These are phyloP conservation scores for Cardamine chenopodiifolia DNA, from an alignment of 345 rosid genomes.

Conservation along the genomic window DNA sequence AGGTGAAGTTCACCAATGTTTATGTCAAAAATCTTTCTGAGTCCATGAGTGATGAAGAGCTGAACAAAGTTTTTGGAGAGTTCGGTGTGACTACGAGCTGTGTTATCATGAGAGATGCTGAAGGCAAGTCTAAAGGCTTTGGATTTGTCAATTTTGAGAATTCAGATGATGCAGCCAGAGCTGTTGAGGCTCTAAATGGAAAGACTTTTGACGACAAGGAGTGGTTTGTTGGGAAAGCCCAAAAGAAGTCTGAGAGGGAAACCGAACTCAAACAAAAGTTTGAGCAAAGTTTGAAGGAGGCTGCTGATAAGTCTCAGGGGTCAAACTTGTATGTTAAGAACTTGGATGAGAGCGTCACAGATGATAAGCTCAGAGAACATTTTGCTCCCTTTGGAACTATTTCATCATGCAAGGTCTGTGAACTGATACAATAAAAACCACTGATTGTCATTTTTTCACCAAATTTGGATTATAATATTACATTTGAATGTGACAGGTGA, in stretches of 20 bases:
- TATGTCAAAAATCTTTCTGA: constrained; percentile 83
- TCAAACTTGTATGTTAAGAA: constrained; percentile 86
- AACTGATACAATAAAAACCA: not conserved
- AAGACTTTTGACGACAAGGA: constrained; percentile 81
- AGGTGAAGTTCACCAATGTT: constrained; percentile 72
- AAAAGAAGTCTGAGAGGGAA: constrained; percentile 88
- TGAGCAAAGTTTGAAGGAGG: constrained; percentile 83
- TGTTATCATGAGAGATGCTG: constrained; percentile 85
- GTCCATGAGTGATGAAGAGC: constrained; percentile 65
- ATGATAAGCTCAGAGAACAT: constrained; percentile 79
- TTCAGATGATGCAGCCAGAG: constrained; percentile 74
- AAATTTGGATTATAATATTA: not conserved
- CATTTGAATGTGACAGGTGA: constrained; percentile 58
- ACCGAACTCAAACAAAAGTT: constrained; percentile 60
- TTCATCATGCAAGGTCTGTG: constrained; percentile 84
- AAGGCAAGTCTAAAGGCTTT: constrained; percentile 91
- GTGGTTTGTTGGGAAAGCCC: constrained; percentile 96
- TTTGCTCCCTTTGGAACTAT: constrained; percentile 79
- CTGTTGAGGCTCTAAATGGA: constrained; percentile 87
- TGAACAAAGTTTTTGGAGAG: constrained; percentile 71
- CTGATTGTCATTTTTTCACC: not conserved
- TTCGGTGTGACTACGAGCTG: constrained; percentile 74
- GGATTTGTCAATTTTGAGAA: constrained; percentile 91
- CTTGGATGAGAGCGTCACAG: constrained; percentile 80
- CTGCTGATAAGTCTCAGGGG: constrained; percentile 83